Evolutionary conservation across 1,139 yeast genomes (phyloP).

Genomic region (Candida sojae): DNA sequence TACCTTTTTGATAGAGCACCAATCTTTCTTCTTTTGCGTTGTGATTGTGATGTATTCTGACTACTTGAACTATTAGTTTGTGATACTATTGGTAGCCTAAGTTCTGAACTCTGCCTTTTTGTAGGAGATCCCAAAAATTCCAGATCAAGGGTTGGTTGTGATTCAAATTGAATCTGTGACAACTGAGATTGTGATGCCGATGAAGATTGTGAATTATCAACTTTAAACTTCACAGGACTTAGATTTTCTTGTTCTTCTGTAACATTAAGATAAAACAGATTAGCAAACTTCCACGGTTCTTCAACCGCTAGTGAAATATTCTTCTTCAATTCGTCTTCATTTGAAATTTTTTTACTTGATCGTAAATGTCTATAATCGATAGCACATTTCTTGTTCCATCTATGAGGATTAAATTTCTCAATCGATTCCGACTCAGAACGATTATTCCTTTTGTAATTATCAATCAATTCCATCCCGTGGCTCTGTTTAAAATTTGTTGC

Average conservation of each 20-base stretch:
- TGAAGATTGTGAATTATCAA: constrained; percentile 2
- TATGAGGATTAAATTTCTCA: constrained; percentile 17
- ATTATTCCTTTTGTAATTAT: constrained; percentile 26
- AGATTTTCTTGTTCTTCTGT: constrained; percentile 6
- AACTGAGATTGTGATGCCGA: not conserved
- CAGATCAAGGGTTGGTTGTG: not conserved
- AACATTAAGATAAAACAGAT: constrained; percentile 7
- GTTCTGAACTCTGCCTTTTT: not conserved
- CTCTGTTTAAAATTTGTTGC: constrained; percentile 38
- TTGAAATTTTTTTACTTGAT: constrained; percentile 5
- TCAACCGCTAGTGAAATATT: constrained; percentile 9
- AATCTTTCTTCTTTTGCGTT: constrained; percentile 15
- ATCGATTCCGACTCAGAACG: constrained; percentile 14
- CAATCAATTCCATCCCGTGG: constrained; percentile 37
- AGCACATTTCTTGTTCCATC: constrained; percentile 18
- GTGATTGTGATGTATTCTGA: constrained; percentile 3
- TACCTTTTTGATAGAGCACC: constrained; percentile 10
- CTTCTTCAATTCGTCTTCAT: constrained; percentile 5
- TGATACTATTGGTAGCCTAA: not conserved
- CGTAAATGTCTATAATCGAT: constrained; percentile 8
- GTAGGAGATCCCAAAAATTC: not conserved
- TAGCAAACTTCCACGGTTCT: constrained; percentile 13
- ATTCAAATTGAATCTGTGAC: not conserved
- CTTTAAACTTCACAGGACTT: constrained; percentile 7
- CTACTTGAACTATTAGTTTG: not conserved